Evolutionary conservation across 306 rosid species (phyloP).

Genomic region (Gleditsia sinensis): DNA sequence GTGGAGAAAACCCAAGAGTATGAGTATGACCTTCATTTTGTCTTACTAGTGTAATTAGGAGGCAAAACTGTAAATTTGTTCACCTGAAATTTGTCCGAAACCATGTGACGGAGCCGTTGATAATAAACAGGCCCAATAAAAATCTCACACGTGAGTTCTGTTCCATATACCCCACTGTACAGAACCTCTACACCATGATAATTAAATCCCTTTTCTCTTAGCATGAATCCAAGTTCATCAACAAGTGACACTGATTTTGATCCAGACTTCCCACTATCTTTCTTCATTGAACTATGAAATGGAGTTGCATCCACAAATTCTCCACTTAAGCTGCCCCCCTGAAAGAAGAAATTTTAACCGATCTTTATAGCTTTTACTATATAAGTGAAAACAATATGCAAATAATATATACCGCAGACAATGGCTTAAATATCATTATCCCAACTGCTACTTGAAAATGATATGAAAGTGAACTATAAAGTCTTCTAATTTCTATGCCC

Average conservation of each 20-base stretch:
- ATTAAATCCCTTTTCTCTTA: conserved; percentile 82
- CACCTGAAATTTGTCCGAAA: conserved; percentile 96
- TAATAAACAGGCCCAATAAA: conserved; percentile 96
- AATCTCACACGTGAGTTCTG: conserved; percentile 85
- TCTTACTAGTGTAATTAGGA: background rate
- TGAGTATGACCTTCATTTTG: background rate
- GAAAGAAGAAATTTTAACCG: conserved; percentile 33
- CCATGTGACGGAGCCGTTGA: conserved; percentile 97
- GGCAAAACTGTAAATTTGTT: conserved; percentile 7
- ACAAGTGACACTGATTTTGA: conserved; percentile 60
- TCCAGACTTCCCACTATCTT: conserved; percentile 43
- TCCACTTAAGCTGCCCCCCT: conserved; percentile 92
- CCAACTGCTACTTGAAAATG: background rate
- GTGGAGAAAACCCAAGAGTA: background rate
- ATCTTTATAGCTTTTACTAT: background rate
- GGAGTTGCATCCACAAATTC: conserved; percentile 85
- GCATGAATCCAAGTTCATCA: conserved; percentile 81
- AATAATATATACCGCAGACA: background rate
- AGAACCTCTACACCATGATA: conserved; percentile 89
- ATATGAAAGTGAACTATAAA: background rate
- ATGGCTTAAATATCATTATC: background rate
- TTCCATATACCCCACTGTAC: conserved; percentile 93
- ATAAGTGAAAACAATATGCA: background rate
- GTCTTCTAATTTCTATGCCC: background rate
- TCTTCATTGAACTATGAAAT: conserved; percentile 59